Conservation (phyloP, 129 eudicot genomes). For the Pulicaria dysenterica region DNA sequence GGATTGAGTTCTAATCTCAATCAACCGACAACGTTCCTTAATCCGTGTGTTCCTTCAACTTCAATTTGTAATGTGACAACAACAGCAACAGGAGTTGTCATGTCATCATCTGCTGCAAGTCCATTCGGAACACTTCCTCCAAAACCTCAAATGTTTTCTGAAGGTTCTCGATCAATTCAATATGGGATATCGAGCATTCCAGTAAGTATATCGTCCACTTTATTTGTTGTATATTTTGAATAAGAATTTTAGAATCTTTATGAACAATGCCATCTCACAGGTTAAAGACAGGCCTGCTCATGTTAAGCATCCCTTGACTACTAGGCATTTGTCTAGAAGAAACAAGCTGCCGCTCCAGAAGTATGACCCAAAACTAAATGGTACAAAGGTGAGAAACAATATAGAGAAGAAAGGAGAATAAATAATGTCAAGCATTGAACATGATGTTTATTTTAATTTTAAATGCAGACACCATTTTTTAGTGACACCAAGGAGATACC, state of each 20-base stretch:
- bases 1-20: constrained; percentile 4
- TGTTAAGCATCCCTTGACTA: constrained; percentile 34
- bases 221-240: background rate
- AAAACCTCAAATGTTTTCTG: constrained; percentile 26
- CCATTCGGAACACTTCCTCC: constrained; percentile 50
- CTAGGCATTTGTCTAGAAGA: constrained; percentile 43
- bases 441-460: background rate
- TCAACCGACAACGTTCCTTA: constrained; percentile 12
- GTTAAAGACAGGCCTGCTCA: constrained; percentile 52
- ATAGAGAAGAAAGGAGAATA: background rate
- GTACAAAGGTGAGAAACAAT: constrained; percentile 57
- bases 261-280: constrained; percentile 34
- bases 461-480: constrained; percentile 56
- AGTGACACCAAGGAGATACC: constrained; percentile 35
- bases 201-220: constrained; percentile 39
- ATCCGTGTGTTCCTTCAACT: constrained; percentile 20
- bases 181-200: constrained; percentile 63
- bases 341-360: constrained; percentile 41
- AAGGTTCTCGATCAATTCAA: constrained; percentile 33
- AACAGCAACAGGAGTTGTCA: background rate
- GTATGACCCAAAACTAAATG: constrained; percentile 42
- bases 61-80: background rate
- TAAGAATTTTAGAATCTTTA: background rate
- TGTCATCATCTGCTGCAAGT: constrained; percentile 30
- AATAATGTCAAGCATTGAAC: background rate